Evolutionary conservation across 225 moss, liverwort and hornwort species (phyloP), one percentile per base, ranked within the genome.

Genomic region (Neckera pumila): DNA sequence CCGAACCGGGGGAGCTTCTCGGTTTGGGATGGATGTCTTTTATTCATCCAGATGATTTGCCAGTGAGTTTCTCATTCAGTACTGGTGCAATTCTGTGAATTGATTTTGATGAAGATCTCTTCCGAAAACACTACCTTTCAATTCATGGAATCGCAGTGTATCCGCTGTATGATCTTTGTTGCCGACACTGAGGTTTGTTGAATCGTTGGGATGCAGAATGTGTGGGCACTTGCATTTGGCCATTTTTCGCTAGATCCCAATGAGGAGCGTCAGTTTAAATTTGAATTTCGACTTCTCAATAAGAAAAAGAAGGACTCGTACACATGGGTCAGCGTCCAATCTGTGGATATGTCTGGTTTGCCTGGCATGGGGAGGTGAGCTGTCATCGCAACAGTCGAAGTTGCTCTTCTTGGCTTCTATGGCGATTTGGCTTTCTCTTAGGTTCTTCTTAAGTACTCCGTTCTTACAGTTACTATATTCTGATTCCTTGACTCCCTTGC

Each of bases 1-100:
- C 79, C 61, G 84, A 87, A 64, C 89, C 91, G 9, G 93, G 89
- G 81, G 93, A 93, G 75, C 89, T 93, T 74, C 93, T 93, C 54
- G 93, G 93, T 63, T 79, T 93, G 54, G 91, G 91, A 85, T 93
- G 93, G 93, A 91, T 91, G 65, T 93, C 93, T 79, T 93, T 89
- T 65, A 80, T 93, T 61, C 93, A 93, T 75, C 91, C 93, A 27
- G 91, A 93, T 23, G 93, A 93, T 84, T 81, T 93, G 70, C 93
- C 93, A 33, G 93, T 93, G 83, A 86, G 91, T 90, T 58, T 54
- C 66, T 56, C 27, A 56, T 43, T 45, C 70, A 76, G 42, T 36
- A 17, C 16, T 83, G 27, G 51, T 83, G 26, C 15, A 42, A 38
- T 58, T 60, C 12, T 49, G 63, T 43, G 71, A 34, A 56, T 28